These are phyloP conservation scores for Fusarium metavorans DNA, from an alignment of 2,329 filamentous ascomycete species.

Conservation along the genomic window DNA sequence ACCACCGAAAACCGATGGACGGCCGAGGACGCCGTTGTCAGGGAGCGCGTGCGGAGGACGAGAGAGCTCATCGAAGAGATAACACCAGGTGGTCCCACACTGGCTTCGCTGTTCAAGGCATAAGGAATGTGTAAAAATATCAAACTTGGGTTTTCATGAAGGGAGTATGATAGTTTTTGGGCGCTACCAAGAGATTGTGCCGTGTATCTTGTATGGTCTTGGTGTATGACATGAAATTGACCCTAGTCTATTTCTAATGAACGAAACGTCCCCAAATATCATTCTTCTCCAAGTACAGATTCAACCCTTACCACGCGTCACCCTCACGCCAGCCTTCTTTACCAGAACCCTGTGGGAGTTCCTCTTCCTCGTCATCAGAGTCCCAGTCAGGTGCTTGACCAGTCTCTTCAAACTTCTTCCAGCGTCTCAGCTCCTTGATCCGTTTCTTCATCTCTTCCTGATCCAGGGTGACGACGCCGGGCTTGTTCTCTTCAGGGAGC, in stretches of 20 bases:
- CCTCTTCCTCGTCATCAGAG: conserved; percentile 32
- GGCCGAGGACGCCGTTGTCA: conserved; percentile 66
- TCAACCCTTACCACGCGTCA: neutral
- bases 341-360: neutral
- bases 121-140: conserved; percentile 43
- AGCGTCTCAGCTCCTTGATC: conserved; percentile 41
- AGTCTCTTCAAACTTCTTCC: conserved; percentile 45
- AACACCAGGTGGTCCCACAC: conserved; percentile 49
- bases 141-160: neutral
- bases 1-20: conserved; percentile 60
- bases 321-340: neutral
- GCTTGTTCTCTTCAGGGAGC: conserved; percentile 47
- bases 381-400: conserved; percentile 42
- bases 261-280: conserved; percentile 13
- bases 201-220: conserved; percentile 31
- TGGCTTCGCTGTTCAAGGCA: conserved; percentile 56
- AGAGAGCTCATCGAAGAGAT: conserved; percentile 65
- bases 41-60: conserved; percentile 63
- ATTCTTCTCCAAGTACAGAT: neutral
- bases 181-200: conserved; percentile 23
- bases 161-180: conserved; percentile 10
- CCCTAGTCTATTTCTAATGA: conserved; percentile 35
- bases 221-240: conserved; percentile 16
- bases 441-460: conserved; percentile 38
- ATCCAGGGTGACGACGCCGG: conserved; percentile 38